Conservation (phyloP, 140 eudicot genomes). For the Erigeron philadelphicus region DNA sequence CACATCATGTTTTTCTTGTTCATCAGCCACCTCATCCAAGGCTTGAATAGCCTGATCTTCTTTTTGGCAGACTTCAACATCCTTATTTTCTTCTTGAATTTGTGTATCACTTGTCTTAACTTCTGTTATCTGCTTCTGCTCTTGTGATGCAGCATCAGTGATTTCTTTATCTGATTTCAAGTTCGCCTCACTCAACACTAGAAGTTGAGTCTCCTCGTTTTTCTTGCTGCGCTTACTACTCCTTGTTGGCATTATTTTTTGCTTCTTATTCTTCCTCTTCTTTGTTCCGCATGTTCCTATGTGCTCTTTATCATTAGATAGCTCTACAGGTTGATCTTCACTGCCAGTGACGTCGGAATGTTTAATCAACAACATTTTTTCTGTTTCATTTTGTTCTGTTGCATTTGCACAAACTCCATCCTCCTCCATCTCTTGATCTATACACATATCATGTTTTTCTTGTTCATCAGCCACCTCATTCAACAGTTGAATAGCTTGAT, state of each 20-base stretch:
- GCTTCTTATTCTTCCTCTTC: conserved; percentile 22
- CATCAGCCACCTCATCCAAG: conserved; percentile 20
- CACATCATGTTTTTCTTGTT: neutral
- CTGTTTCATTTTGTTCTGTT: neutral
- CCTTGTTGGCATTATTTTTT: conserved; percentile 7
- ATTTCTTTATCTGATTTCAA: conserved; percentile 18
- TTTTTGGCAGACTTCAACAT: conserved; percentile 12
- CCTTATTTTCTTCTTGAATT: conserved; percentile 17
- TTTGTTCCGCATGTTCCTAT: conserved; percentile 12
- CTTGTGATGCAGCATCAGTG: conserved; percentile 11
- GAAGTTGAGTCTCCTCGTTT: conserved; percentile 5
- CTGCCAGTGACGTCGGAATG: neutral
- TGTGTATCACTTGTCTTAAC: conserved; percentile 9
- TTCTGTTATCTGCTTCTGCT: conserved; percentile 18
- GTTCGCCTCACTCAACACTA: conserved; percentile 9
- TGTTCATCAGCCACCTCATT: conserved; percentile 18
- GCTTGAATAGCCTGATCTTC: conserved; percentile 14
- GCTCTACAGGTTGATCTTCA: conserved; percentile 16
- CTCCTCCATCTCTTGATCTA: conserved; percentile 11
- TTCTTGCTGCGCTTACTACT: conserved; percentile 24
- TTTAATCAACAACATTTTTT: conserved; percentile 4
- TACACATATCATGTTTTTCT: neutral
- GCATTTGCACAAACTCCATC: conserved; percentile 15
- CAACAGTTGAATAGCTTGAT: conserved; percentile 10
- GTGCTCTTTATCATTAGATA: conserved; percentile 13